Evolutionary conservation across 1,284 basidiomycete genomes (phyloP), one percentile per base, ranked within the genome.

Genomic region (Xerocomus cyaneibrunnescens): DNA sequence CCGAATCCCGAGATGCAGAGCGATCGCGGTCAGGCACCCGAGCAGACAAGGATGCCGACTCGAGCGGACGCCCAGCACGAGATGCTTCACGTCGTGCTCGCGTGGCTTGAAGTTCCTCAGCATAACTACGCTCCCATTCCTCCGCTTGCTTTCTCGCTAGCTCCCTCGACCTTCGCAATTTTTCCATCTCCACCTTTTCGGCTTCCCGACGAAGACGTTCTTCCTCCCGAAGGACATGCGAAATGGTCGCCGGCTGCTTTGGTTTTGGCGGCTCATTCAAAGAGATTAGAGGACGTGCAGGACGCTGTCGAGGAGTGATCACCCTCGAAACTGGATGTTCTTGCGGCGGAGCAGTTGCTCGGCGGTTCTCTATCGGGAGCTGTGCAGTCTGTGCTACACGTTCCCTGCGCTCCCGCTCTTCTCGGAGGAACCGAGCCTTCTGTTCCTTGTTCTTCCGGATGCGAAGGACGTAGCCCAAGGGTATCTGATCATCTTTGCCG

Each of bases 361-460:
- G 69, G 55, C 75, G 74, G 48, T 72, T 72, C 55, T 72, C 70
- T 21, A 64, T 51, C 27, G 57, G 34, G 36, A 57, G 57, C 48
- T 67, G 59, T 54, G 70, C 63, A 36, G 57, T 56, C 48, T 67
- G 59, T 54, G 70, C 63, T 36, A 70, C 73, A 41, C 69, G 69
- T 42, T 71, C 71, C 17, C 84, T 76, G 42, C 74, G 75, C 51
- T 79, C 75, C 51, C 77, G 76, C 62, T 89, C 80, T 61, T 77
- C 76, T 46, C 75, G 77, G 57, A 89, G 72, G 60, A 89, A 89
- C 30, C 70, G 76, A 40, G 79, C 81, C 70, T 87, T 88, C 68
- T 86, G 80, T 65, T 86, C 85, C 44, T 82, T 80, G 59, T 81
- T 81, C 72, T 85, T 83, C 71, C 81, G 83, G 62, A 79, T 76